These are phyloP conservation scores for Xerophyta viscosa DNA, from an alignment of 106 monocot species.

Conservation along the genomic window DNA sequence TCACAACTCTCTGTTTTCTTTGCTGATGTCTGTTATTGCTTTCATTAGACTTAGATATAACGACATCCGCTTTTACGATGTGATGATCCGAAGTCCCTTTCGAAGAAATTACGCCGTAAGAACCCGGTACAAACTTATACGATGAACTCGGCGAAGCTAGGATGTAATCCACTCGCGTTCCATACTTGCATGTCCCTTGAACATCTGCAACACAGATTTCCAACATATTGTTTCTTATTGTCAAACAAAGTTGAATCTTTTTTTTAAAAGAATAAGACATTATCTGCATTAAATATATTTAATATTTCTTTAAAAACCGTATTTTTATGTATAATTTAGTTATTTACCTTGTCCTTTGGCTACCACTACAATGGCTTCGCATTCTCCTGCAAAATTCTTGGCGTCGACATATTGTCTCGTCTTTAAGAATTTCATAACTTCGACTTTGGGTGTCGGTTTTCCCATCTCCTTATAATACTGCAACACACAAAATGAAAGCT, in stretches of 20 bases:
- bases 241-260: no score
- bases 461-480: constrained; percentile 60
- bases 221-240: no score
- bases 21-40: neutral
- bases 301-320: no score
- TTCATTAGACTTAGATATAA: constrained; percentile 8
- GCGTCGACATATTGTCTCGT: constrained; percentile 56
- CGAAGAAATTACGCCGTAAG: constrained; percentile 70
- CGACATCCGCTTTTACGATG: constrained; percentile 68
- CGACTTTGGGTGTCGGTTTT: constrained; percentile 77
- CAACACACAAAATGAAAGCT: neutral
- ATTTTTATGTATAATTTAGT: no score
- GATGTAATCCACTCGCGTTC: constrained; percentile 77
- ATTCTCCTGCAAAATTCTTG: constrained; percentile 82
- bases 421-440: constrained; percentile 76
- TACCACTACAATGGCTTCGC: constrained; percentile 67
- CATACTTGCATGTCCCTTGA: constrained; percentile 86
- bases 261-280: no score
- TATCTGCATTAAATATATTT: no score
- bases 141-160: constrained; percentile 61
- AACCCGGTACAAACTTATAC: constrained; percentile 67
- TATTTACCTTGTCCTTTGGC: constrained; percentile 86
- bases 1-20: constrained; percentile 34
- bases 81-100: constrained; percentile 89
- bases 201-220: constrained; percentile 37